These are phyloP conservation scores for Sungouiozyma ichnusensis DNA, from an alignment of 805 yeast genomes.

Conservation along the genomic window DNA sequence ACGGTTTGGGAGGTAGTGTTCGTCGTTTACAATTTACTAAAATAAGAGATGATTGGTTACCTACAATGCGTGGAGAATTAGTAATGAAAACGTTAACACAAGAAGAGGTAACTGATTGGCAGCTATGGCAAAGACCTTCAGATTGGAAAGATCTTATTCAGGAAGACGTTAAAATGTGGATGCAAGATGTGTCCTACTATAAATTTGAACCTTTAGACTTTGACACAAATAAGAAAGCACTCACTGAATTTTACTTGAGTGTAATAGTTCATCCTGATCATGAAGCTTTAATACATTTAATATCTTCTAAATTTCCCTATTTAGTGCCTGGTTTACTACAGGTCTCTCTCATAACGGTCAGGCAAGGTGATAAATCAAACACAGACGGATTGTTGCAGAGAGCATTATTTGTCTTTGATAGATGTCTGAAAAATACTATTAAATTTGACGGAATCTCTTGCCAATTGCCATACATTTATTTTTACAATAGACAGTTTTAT, in stretches of 20 bases:
- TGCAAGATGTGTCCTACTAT: constrained; percentile 43
- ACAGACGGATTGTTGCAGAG: constrained; percentile 68
- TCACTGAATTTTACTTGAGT: constrained; percentile 47
- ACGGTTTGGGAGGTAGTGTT: constrained; percentile 38
- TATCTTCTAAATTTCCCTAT: constrained; percentile 53
- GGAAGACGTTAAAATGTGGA: constrained; percentile 30
- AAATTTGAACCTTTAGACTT: constrained; percentile 34
- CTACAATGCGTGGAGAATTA: constrained; percentile 52
- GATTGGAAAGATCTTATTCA: constrained; percentile 44
- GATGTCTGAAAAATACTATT: constrained; percentile 54
- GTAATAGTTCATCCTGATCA: constrained; percentile 71
- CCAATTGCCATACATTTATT: constrained; percentile 66
- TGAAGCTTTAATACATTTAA: constrained; percentile 49
- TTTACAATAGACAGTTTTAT: constrained; percentile 68
- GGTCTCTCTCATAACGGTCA: constrained; percentile 57
- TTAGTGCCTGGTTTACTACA: constrained; percentile 72
- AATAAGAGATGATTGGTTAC: constrained; percentile 73
- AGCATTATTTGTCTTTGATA: constrained; percentile 68
- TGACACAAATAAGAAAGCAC: constrained; percentile 29
- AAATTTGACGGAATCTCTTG: constrained; percentile 43
- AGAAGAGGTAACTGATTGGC: constrained; percentile 32
- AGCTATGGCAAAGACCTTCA: constrained; percentile 28
- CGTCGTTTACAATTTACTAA: constrained; percentile 59
- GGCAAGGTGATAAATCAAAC: constrained; percentile 64
- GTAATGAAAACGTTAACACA: constrained; percentile 43